Conservation (phyloP, 1,284 basidiomycete species). For the Rhodotorula sp. region DNA sequence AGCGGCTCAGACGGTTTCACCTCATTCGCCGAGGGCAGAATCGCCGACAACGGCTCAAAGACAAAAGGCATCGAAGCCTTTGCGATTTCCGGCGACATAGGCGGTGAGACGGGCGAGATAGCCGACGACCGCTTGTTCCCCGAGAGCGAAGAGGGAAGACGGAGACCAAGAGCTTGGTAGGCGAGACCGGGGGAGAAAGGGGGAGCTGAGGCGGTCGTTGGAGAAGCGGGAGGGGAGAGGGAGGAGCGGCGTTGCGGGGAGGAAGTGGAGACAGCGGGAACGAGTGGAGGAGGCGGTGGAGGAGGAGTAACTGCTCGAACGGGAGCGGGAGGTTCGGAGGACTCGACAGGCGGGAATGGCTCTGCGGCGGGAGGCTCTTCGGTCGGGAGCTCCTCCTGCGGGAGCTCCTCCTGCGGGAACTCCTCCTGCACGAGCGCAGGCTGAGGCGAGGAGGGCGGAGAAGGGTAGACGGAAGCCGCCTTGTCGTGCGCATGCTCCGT, state of each 20-base stretch:
- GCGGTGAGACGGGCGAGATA: background rate
- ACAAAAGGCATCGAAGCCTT: background rate
- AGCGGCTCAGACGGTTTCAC: background rate
- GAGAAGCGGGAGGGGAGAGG: background rate
- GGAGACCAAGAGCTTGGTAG: slow-evolving; percentile 25
- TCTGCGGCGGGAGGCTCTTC: no score
- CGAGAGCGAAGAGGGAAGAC: slow-evolving; percentile 22
- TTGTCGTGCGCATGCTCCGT: background rate
- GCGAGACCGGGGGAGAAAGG: background rate
- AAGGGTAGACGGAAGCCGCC: background rate
- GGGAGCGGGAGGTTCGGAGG: no score
- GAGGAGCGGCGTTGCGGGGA: background rate
- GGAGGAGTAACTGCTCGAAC: background rate
- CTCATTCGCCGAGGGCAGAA: no score
- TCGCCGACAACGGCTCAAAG: background rate
- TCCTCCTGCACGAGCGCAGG: background rate
- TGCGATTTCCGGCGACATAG: background rate
- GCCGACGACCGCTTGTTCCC: background rate
- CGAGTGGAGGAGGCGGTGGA: background rate
- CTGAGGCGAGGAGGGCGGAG: background rate
- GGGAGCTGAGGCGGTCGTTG: background rate
- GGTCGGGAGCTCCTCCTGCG: background rate
- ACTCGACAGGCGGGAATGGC: background rate
- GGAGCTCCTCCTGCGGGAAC: background rate
- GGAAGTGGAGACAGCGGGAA: background rate